Base-by-base conservation (phyloP, 1,139 yeast genomes). In the Suhomyces panamericanus region DNA sequence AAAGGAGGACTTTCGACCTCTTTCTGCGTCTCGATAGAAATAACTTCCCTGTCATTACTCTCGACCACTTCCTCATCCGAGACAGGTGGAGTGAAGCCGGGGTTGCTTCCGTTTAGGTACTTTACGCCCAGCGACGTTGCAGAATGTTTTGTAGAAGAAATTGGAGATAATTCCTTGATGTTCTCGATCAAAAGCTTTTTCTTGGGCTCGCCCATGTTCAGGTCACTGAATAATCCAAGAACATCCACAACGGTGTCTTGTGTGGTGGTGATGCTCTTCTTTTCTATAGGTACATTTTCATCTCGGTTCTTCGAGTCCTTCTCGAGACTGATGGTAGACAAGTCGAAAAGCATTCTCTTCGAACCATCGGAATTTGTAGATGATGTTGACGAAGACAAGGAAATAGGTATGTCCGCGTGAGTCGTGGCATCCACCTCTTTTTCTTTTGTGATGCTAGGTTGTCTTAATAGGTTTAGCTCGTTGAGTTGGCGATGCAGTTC, bases 61-160 rank as follows among this genome's bases (percentile, higher is more conserved):
- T 42, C 45, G 15, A 12, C 10, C 3, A 14, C 35, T 22, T 43
- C 48, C 24, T 44, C 48, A 39, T 60, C 63, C 7, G 62, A 56
- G 14, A 55, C 49, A 2, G 64, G 64, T 2, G 65, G 64, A 0
- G 64, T 60, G 31, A 57, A 46, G 27, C 44, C 46, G 9, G 28
- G 32, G 24, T 20, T 32, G 26, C 16, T 22, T 4, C 35, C 43
- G 20, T 41, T 35, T 8, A 28, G 16, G 35, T 37, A 37, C 24
- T 29, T 32, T 14, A 22, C 26, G 3, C 31, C 28, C 26, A 26
- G 36, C 6, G 44, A 13, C 2, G 41, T 34, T 4, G 44, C 28
- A 4, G 31, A 15, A 13, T 29, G 15, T 3, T 37, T n/a, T 6
- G 38, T 38, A n/a, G 44, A 38, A 3, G 40, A 13, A 13, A 17